Base-by-base conservation (phyloP, 2,329 filamentous ascomycete genomes). In the Fusarium sp. region DNA sequence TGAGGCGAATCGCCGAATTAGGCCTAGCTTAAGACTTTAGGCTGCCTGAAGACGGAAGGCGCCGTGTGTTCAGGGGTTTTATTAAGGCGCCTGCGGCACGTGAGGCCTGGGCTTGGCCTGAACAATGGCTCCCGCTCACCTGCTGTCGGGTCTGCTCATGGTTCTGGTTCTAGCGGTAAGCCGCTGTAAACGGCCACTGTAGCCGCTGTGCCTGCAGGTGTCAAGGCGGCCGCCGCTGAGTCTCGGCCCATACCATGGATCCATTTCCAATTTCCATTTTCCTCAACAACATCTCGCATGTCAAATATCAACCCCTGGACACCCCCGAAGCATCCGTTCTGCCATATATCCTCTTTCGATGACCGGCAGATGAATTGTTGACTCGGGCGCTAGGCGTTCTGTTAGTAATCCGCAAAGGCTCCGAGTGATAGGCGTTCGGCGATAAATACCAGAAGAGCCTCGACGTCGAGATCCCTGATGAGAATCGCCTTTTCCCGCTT, bases 221-320 rank as follows among this genome's bases (percentile, higher is more conserved):
- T 36, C 26, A 22, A 43, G 54, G 56, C 39, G 43, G 57, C 38
- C 45, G 47, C 33, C 45, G 39, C 24, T 21, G 15, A 50, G 47
- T 65, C 46, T 66, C 63, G 54, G 40, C 61, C 40, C 47, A 62
- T 54, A 39, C 46, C 42, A 59, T 42, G 22, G 46, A 52, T 53
- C 45, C 46, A 49, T 60, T 53, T 63, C 43, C 39, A 63, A 47
- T 62, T 49, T 56, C 39, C 56, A 55, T 39, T 33, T 33, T 28
- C 36, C 42, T 47, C 21, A 39, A 28, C 13, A 42, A 17, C 33
- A 44, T 62, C 39, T 59, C 54, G 58, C 33, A 49, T 47, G 54
- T 53, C 39, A 39, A 49, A 58, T 50, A 53, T 47, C 34, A 28
- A 24, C 50, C 51, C 62, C 33, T 47, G 40, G 33, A 14, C 21